phyloP scores from a whole-genome alignment of 441 rosid species.

The Erysimum pusillum region DNA sequence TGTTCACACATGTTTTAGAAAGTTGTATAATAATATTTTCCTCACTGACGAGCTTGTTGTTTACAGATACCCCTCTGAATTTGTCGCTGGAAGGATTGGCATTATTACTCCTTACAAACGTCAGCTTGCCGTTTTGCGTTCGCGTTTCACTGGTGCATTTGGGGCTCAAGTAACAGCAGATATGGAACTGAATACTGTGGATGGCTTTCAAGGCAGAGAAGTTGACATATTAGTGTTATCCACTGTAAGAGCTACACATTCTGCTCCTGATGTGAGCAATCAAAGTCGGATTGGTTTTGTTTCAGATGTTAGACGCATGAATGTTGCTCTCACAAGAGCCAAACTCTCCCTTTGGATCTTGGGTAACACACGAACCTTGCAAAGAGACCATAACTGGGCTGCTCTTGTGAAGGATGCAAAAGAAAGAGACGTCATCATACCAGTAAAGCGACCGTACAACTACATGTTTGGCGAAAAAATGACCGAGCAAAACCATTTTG shows the following conservation, averaged over 20 bases:
- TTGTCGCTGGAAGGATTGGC: slow-evolving; percentile 85
- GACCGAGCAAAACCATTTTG: slow-evolving; percentile 41
- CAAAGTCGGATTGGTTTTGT: slow-evolving; percentile 91
- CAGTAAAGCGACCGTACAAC: slow-evolving; percentile 70
- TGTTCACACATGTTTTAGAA: background rate
- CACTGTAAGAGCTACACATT: slow-evolving; percentile 87
- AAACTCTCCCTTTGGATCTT: slow-evolving; percentile 93
- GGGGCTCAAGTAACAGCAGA: slow-evolving; percentile 80
- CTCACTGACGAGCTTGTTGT: slow-evolving; percentile 33
- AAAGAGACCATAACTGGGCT: slow-evolving; percentile 79
- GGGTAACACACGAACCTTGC: slow-evolving; percentile 88
- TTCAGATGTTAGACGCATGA: slow-evolving; percentile 95
- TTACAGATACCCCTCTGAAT: slow-evolving; percentile 82
- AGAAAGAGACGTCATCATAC: slow-evolving; percentile 73
- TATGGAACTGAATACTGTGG: slow-evolving; percentile 95
- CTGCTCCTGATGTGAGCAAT: slow-evolving; percentile 48
- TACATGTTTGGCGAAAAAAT: slow-evolving; percentile 54
- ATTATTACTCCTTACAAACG: slow-evolving; percentile 91
- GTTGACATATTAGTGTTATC: slow-evolving; percentile 92
- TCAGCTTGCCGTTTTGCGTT: slow-evolving; percentile 86
- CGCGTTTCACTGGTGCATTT: slow-evolving; percentile 76
- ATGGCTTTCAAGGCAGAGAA: slow-evolving; percentile 98
- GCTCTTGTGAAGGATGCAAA: slow-evolving; percentile 90
- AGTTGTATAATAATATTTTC: slow-evolving; percentile 9
- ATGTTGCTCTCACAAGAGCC: slow-evolving; percentile 98